phyloP scores from a whole-genome alignment of 805 yeast species.

The Kazachstania martiniae region DNA sequence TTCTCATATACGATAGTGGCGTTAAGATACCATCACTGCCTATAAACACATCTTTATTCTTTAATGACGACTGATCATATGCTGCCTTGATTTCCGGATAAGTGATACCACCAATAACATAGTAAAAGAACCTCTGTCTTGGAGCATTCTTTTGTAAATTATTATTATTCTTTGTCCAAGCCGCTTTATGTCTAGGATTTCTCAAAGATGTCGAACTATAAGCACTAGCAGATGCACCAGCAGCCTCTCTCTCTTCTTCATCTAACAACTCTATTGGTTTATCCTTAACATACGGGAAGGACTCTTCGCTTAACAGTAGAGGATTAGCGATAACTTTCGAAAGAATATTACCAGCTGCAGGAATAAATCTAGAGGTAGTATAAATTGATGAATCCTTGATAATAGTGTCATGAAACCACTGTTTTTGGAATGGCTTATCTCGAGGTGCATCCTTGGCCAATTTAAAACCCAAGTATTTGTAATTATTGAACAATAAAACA shows the following conservation, averaged over 20 bases:
- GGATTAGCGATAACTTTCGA: constrained; percentile 40
- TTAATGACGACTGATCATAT: constrained; percentile 51
- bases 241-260: constrained; percentile 27
- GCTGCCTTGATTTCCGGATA: constrained; percentile 69
- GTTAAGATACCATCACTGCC: constrained; percentile 72
- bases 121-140: constrained; percentile 66
- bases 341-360: constrained; percentile 53
- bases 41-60: constrained; percentile 63
- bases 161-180: constrained; percentile 51
- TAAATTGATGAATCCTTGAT: constrained; percentile 30
- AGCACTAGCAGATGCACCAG: constrained; percentile 23
- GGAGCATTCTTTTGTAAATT: constrained; percentile 24
- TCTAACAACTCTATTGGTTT: constrained; percentile 46
- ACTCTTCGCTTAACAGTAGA: constrained; percentile 38
- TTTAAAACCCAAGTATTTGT: constrained; percentile 48
- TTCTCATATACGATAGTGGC: constrained; percentile 34
- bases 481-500: constrained; percentile 45
- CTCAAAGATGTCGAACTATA: constrained; percentile 44
- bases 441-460: constrained; percentile 35
- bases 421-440: constrained; percentile 36
- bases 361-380: constrained; percentile 62
- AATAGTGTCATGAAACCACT: constrained; percentile 43
- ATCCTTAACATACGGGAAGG: constrained; percentile 67
- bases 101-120: constrained; percentile 84
- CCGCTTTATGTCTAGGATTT: constrained; percentile 62